Conservation (phyloP, 2,329 filamentous ascomycete genomes). For the Pyrenochaeta sp. region DNA sequence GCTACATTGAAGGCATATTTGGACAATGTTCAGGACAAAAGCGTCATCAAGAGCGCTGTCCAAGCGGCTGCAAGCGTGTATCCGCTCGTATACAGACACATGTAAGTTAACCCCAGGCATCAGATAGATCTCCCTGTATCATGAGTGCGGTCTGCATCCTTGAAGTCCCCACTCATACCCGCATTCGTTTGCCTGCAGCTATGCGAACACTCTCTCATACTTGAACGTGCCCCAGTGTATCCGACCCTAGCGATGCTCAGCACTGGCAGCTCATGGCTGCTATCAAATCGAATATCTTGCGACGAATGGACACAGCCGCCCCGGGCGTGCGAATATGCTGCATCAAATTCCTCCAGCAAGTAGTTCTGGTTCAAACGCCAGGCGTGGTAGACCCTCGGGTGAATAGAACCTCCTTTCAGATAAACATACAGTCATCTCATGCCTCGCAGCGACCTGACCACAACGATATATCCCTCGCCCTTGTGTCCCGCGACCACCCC, state of each 20-base stretch:
- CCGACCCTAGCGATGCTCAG: conserved; percentile 80
- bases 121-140: conserved; percentile 33
- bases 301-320: conserved; percentile 82
- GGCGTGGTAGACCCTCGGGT: conserved; percentile 86
- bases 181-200: conserved; percentile 23
- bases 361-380: conserved; percentile 91
- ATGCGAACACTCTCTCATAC: conserved; percentile 43
- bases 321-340: conserved; percentile 88
- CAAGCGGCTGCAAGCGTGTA: conserved; percentile 93
- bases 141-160: conserved; percentile 23
- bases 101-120: conserved; percentile 70
- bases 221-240: conserved; percentile 69
- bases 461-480: conserved; percentile 84
- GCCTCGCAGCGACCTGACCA: conserved; percentile 70
- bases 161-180: conserved; percentile 20
- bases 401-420: conserved; percentile 46
- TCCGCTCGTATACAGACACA: conserved; percentile 88
- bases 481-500: conserved; percentile 84
- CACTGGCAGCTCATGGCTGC: conserved; percentile 88
- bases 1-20: conserved; percentile 70
- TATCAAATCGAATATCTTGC: conserved; percentile 89
- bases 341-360: conserved; percentile 95
- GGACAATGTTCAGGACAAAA: conserved; percentile 71
- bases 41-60: conserved; percentile 85
- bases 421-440: conserved; percentile 30